Base-by-base conservation (phyloP, 1,284 basidiomycete genomes). In the Sporisorium iseilematis-ciliati region DNA sequence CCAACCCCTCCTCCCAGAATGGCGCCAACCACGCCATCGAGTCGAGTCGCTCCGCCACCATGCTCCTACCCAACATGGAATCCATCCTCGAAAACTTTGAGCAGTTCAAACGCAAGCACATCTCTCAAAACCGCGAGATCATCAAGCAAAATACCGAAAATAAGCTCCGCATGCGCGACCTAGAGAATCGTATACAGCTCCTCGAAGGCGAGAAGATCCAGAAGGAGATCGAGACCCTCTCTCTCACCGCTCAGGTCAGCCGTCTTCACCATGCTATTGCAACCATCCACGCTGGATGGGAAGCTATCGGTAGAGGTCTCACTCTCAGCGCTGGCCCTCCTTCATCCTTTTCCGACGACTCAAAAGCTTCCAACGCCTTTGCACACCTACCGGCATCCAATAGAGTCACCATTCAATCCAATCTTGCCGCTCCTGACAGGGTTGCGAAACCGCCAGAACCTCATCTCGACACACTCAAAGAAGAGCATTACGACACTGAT, bases 71-170 rank as follows among this genome's bases (percentile, higher is more conserved):
- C 49, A 78, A 77, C 54, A 65, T 83, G 46, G 82, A 82, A 20
- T 64, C 79, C 61, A 81, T 83, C 60, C 71, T 83, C 20, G 79
- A 80, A 8, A 77, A 83, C 57, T 82, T 83, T 60, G 81, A 83
- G 58, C 81, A 61, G 20, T 68, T 81, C 64, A 81, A 79, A 49
- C 81, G 82, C 20, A 84, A 84, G 64, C 82, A 84, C 58, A 81
- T 83, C 16, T 72, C 80, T 12, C 82, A 84, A 52, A 84, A 84
- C 49, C 67, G 82, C 35, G 81, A 84, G 42, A 78, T 84, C 62
- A 83, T 84, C 59, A 83, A 81, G 55, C 63, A 77, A 50, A 84
- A 84, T 35, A 75, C 82, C 18, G 41, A 77, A 0, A 61, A 70
- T 0, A 79, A 82, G 51, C 49, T 81, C 35, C 78, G 82, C 26